Evolutionary conservation across 2,329 filamentous ascomycete genomes (phyloP), one percentile per base, ranked within the genome.

Genomic region (Cryphonectria naterciae): DNA sequence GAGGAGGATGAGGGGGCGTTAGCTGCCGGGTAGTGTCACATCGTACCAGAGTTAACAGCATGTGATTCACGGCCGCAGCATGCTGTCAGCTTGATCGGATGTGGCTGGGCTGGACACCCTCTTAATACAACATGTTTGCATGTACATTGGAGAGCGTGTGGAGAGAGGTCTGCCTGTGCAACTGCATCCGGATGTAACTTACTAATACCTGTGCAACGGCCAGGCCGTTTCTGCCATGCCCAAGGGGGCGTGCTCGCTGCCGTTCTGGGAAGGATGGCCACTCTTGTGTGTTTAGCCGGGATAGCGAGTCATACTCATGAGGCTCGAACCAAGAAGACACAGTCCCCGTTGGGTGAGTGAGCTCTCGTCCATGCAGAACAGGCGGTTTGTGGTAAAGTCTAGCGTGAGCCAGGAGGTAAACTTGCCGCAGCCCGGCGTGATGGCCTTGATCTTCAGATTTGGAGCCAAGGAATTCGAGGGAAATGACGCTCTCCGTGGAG

Each of bases 291-390:
- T 79, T 78, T 19, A 86, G 75, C 68, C 76, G 76, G 22, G 77
- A 77, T 70, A 88, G 77, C 1, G 73, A 78, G 2, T 84, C 85
- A 70, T 83, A 77, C 4, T 72, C 58, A 37, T 75, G 79, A 25
- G 81, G 80, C 41, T 75, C 75, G 70, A 85, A 83, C 4, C 82
- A 80, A 10, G 78, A 80, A 13, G 78, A 77, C 70, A 91, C 78
- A 1, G 83, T 82, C 66, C 86, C 87, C 37, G 8, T 10, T 39
- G 1, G 73, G 87, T 83, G n/a, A 80, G 76, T 5, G 77, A 74
- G 32, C 84, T 87, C 81, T 92, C 90, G 74, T 92, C 85, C 61
- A 88, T 75, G 78, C 89, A 92, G 80, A 87, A 89, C 15, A 92
- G 80, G 17, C 83, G 78, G 32, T 81, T 81, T 72, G 84, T 82